phyloP scores from a whole-genome alignment of 2,329 filamentous ascomycete species.

The Colletotrichum horii region DNA sequence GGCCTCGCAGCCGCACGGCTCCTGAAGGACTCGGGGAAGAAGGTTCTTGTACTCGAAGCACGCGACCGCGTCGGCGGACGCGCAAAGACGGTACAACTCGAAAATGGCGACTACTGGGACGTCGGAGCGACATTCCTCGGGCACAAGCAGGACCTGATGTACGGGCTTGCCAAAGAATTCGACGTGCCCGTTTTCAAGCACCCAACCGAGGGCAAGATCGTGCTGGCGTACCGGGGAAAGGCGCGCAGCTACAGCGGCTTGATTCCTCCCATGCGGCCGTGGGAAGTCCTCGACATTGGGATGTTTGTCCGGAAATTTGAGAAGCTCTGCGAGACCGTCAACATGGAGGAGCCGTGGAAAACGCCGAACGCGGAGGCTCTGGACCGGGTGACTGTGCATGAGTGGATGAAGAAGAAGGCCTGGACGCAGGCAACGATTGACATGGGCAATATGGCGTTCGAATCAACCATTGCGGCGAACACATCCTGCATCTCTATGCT shows the following conservation, averaged over 20 bases:
- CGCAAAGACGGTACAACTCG: conserved; percentile 4
- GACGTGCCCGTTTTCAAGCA: neutral
- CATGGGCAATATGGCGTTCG: conserved; percentile 5
- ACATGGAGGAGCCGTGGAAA: conserved; percentile 14
- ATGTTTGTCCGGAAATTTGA: conserved; percentile 10
- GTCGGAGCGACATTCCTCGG: conserved; percentile 25
- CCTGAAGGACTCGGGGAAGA: conserved; percentile 10
- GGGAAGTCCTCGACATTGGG: conserved; percentile 13
- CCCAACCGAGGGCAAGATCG: conserved; percentile 9
- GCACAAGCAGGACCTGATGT: conserved; percentile 22
- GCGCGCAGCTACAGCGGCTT: conserved; percentile 12
- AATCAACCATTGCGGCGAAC: conserved; percentile 10
- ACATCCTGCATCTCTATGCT: conserved; percentile 16
- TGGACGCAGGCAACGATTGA: conserved; percentile 4
- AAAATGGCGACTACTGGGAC: conserved; percentile 22
- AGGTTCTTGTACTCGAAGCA: conserved; percentile 13
- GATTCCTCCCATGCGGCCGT: conserved; percentile 19
- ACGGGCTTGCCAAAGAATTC: conserved; percentile 14
- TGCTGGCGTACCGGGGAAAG: conserved; percentile 15
- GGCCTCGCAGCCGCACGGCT: conserved; percentile 11
- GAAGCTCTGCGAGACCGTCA: conserved; percentile 8
- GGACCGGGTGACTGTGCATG: conserved; percentile 5
- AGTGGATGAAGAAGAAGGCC: neutral
- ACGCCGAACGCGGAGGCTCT: conserved; percentile 11
- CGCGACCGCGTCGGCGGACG: conserved; percentile 21